phyloP scores from a whole-genome alignment of 1,284 basidiomycete species.

The Retiboletus flavoniger region DNA sequence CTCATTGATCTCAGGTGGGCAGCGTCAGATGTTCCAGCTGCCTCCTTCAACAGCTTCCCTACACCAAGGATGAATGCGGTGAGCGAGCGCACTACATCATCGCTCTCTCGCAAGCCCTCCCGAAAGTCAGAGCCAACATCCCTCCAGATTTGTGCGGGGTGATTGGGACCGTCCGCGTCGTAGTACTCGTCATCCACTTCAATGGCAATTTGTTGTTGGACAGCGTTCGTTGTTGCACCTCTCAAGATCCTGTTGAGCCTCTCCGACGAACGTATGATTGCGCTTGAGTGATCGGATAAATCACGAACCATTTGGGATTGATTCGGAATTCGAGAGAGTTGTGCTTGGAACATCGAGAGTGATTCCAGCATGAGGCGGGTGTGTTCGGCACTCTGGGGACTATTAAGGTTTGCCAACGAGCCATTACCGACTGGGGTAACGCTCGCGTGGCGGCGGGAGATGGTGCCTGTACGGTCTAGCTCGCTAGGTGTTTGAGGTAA shows the following conservation, averaged over 20 bases:
- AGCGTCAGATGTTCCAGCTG: slow-evolving; percentile 36
- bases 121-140: slow-evolving; percentile 66
- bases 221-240: slow-evolving; percentile 50
- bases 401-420: slow-evolving; percentile 18
- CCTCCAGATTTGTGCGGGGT: slow-evolving; percentile 61
- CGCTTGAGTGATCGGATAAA: slow-evolving; percentile 56
- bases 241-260: slow-evolving; percentile 61
- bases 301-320: slow-evolving; percentile 48
- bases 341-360: slow-evolving; percentile 65
- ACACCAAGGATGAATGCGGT: slow-evolving; percentile 72
- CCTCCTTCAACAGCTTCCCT: slow-evolving; percentile 65
- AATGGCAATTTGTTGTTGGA: slow-evolving; percentile 70
- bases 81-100: slow-evolving; percentile 71
- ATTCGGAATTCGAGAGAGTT: slow-evolving; percentile 51
- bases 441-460: slow-evolving; percentile 22
- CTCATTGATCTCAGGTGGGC: slow-evolving; percentile 48
- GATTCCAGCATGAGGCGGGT: slow-evolving; percentile 65
- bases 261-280: slow-evolving; percentile 63
- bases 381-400: slow-evolving; percentile 52
- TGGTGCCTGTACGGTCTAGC: slow-evolving; percentile 13
- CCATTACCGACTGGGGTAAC: slow-evolving; percentile 17
- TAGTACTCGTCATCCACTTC: slow-evolving; percentile 56
- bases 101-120: slow-evolving; percentile 66
- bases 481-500: slow-evolving; percentile 24
- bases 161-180: slow-evolving; percentile 29